Evolutionary conservation across 352 stramenopile species (phyloP).

Genomic region (Globisporangium alternatum): DNA sequence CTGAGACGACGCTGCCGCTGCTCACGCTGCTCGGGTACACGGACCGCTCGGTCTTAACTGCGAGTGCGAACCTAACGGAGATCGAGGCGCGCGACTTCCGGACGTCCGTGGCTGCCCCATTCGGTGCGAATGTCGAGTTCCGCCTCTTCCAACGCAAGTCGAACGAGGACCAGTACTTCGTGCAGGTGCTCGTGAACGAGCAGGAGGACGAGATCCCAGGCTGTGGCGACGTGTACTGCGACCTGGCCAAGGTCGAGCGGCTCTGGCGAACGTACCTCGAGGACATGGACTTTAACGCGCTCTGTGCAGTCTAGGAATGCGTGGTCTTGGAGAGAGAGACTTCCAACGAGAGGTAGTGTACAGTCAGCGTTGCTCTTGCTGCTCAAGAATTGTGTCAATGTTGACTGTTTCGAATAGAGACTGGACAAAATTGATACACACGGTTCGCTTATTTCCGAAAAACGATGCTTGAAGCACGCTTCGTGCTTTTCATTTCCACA

Average conservation of each 20-base stretch:
- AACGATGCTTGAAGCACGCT: not conserved
- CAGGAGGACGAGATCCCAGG: slow-evolving; percentile 18
- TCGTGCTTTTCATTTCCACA: too few species aligned
- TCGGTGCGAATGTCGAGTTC: slow-evolving; percentile 76
- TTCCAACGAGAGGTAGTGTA: too few species aligned
- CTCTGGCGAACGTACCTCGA: slow-evolving; percentile 22
- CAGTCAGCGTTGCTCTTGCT: too few species aligned
- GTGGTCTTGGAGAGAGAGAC: not conserved
- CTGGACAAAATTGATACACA: too few species aligned
- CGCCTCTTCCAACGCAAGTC: slow-evolving; percentile 43
- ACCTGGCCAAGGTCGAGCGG: slow-evolving; percentile 19
- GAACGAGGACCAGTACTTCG: slow-evolving; percentile 38
- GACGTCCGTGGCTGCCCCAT: slow-evolving; percentile 52
- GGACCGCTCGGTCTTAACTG: slow-evolving; percentile 28
- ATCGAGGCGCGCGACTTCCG: slow-evolving; percentile 54
- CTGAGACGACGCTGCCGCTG: slow-evolving; percentile 70
- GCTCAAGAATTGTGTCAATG: too few species aligned
- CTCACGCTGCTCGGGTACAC: slow-evolving; percentile 64
- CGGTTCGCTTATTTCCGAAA: not conserved
- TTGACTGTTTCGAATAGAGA: too few species aligned
- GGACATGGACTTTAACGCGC: slow-evolving; percentile 15
- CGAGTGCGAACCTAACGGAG: slow-evolving; percentile 29
- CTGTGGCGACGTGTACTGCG: slow-evolving; percentile 23
- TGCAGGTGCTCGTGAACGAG: slow-evolving; percentile 54
- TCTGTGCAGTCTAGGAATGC: slow-evolving; percentile 1